Conservation (phyloP, 75 land plant genomes). For the Larix kaempferi region DNA sequence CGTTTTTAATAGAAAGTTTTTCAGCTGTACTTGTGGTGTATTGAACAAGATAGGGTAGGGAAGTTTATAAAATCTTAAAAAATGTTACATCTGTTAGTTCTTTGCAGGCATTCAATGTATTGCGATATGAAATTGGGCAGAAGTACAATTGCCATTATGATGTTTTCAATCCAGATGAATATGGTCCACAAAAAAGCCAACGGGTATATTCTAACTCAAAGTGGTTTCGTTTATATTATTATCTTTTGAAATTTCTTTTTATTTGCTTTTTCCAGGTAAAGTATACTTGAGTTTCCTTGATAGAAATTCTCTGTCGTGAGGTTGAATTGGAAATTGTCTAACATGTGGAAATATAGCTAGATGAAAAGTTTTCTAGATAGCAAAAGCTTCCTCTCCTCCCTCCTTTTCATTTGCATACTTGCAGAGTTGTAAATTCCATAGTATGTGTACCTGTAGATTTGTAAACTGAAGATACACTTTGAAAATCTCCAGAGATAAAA, state of each 20-base stretch:
- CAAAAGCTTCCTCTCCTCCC: too few species aligned
- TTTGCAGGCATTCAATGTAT: conserved; percentile 89
- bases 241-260: not conserved
- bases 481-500: too few species aligned
- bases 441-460: too few species aligned
- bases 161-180: conserved; percentile 88
- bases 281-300: not conserved
- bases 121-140: conserved; percentile 93
- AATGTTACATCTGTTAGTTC: not conserved
- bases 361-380: too few species aligned
- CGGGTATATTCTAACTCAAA: conserved; percentile 46
- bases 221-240: not conserved
- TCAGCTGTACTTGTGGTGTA: not conserved
- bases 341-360: too few species aligned
- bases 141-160: conserved; percentile 93
- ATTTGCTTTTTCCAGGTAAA: not conserved
- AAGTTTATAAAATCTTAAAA: not conserved
- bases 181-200: conserved; percentile 98
- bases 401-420: too few species aligned
- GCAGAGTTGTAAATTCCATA: too few species aligned
- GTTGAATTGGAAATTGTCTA: not conserved
- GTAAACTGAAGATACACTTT: too few species aligned
- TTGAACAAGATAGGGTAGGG: not conserved
- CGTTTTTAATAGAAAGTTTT: not conserved
- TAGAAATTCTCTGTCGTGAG: not conserved